These are phyloP conservation scores for Cinchona pubescens DNA, from an alignment of 257 asterid species.

Conservation along the genomic window DNA sequence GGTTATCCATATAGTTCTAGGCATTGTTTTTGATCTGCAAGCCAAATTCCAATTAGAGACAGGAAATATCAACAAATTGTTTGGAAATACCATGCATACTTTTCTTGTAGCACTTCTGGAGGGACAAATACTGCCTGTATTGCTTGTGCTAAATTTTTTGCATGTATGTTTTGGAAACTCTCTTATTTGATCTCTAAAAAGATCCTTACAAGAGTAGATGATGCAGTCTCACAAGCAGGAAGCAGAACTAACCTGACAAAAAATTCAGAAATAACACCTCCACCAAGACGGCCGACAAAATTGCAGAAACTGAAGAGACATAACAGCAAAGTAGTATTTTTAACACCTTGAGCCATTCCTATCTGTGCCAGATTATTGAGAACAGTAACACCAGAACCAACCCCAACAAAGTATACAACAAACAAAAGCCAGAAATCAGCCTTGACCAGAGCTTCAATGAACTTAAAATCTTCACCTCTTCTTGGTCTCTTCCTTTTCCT, in stretches of 20 bases:
- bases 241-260: slow-evolving; percentile 48
- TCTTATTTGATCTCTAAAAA: background rate
- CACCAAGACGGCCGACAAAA: slow-evolving; percentile 76
- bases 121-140: background rate
- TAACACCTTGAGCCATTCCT: slow-evolving; percentile 54
- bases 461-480: slow-evolving; percentile 64
- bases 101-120: background rate
- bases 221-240: background rate
- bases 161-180: background rate
- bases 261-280: slow-evolving; percentile 63
- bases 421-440: slow-evolving; percentile 81
- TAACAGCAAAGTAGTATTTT: slow-evolving; percentile 50
- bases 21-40: slow-evolving; percentile 58
- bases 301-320: slow-evolving; percentile 69
- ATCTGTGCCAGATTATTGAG: slow-evolving; percentile 76
- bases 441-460: slow-evolving; percentile 56
- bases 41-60: slow-evolving; percentile 3
- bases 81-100: background rate
- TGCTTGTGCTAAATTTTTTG: background rate
- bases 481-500: slow-evolving; percentile 57
- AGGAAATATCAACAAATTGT: background rate
- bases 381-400: slow-evolving; percentile 72
- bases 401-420: slow-evolving; percentile 63
- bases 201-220: background rate
- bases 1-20: slow-evolving; percentile 64